Evolutionary conservation across 2,329 filamentous ascomycete species (phyloP).

Genomic region (Pseudogymnoascus sp.): DNA sequence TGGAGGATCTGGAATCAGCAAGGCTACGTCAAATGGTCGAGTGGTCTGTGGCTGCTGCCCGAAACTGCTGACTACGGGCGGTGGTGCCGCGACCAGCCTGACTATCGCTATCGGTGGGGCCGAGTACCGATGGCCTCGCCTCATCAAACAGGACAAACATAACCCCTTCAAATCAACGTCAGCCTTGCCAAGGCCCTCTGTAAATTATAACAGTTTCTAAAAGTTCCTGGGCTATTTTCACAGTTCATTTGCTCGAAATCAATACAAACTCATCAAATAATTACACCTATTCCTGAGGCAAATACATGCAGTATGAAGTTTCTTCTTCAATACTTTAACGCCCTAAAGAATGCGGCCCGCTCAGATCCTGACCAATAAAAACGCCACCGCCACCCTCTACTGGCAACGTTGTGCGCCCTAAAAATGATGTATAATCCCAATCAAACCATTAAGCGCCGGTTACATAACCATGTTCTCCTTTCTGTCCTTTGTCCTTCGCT

Average conservation of each 20-base stretch:
- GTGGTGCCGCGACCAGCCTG: background rate
- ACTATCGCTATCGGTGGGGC: slow-evolving; percentile 3
- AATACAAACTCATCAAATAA: background rate
- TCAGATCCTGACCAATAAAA: slow-evolving; percentile 8
- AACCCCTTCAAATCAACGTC: background rate
- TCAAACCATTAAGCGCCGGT: background rate
- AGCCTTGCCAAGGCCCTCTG: background rate
- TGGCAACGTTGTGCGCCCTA: slow-evolving; percentile 1
- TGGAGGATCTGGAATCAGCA: background rate
- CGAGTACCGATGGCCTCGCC: background rate
- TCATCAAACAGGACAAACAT: background rate
- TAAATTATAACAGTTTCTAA: background rate
- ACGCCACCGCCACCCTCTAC: slow-evolving; percentile 5
- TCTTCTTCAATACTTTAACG: slow-evolving; percentile 1
- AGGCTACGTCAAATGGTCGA: slow-evolving; percentile 7
- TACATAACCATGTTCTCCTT: slow-evolving; percentile 21
- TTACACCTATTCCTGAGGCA: slow-evolving; percentile 1
- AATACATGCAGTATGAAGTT: slow-evolving; percentile 7
- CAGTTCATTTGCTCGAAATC: background rate
- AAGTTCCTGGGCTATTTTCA: background rate
- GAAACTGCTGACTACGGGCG: background rate
- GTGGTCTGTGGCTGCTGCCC: slow-evolving; percentile 3
- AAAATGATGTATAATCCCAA: slow-evolving; percentile 8
- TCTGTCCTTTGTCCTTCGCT: slow-evolving; percentile 14
- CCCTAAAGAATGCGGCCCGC: slow-evolving; percentile 3